A percentile compares a stretch with the other conserved stretches of the same genome.
These are phyloP conservation scores for Guyanaporus albipodus DNA, from an alignment of 768 basidiomycete species.

Conservation along the genomic window DNA sequence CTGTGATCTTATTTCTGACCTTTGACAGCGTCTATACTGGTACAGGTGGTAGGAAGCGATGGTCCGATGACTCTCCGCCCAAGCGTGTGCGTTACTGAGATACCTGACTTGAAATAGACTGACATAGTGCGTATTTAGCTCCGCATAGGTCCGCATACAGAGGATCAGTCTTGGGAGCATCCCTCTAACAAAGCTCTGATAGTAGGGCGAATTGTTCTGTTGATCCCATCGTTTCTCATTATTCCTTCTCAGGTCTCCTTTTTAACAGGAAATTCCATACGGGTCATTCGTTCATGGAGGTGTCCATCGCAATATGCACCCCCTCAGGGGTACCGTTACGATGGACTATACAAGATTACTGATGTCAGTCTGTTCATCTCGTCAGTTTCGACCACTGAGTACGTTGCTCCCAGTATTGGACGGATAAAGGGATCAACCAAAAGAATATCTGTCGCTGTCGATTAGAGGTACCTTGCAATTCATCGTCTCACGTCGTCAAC, in stretches of 20 bases:
- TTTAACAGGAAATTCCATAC: constrained; percentile 17
- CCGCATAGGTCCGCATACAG: constrained; percentile 19
- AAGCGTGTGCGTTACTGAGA: constrained; percentile 20
- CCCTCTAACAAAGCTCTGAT: constrained; percentile 13
- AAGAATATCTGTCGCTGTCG: constrained; percentile 24
- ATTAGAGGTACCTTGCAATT: constrained; percentile 17
- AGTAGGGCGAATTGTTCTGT: constrained; percentile 7
- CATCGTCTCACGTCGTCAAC: neutral
- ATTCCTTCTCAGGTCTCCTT: constrained; percentile 16
- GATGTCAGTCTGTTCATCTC: constrained; percentile 10
- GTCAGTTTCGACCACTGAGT: neutral
- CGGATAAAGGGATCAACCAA: constrained; percentile 10
- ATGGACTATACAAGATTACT: constrained; percentile 28
- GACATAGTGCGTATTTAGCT: constrained; percentile 6
- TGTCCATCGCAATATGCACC: constrained; percentile 27
- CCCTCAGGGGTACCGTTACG: constrained; percentile 25
- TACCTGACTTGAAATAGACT: neutral
- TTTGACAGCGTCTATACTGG: constrained; percentile 27
- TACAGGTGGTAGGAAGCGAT: constrained; percentile 18
- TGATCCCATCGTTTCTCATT: neutral
- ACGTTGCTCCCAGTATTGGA: constrained; percentile 18
- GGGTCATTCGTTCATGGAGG: constrained; percentile 26
- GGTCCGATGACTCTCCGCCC: constrained; percentile 4
- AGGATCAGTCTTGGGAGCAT: constrained; percentile 22
- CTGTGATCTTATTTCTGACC: no score